Evolutionary conservation across 2,329 filamentous ascomycete genomes (phyloP), one percentile per base, ranked within the genome.

Genomic region (Didymosphaeria variabile): DNA sequence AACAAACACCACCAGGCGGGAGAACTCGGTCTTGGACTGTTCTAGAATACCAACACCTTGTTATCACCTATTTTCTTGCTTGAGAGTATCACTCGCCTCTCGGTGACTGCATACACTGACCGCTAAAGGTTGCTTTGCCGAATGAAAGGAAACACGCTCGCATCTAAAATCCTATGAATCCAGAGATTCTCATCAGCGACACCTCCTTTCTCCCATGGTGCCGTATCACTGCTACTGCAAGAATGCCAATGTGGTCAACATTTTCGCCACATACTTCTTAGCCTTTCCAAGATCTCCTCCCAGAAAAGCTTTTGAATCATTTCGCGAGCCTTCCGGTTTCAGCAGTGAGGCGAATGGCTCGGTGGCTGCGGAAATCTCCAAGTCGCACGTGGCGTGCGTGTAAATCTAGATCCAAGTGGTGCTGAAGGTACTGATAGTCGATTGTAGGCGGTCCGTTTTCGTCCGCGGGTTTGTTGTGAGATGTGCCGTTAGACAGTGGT

Each of bases 171-270:
- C 42, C 67, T 47, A 47, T 69, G 62, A 15, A 69, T 67, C 23
- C 36, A 60, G 42, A 72, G 49, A 3, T 60, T 19, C 6, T 36
- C n/a, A 36, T 67, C 63, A 10, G 71, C 67, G 13, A 67, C 61
- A 5, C 63, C 67, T 6, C 64, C 67, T 26, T 58, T 55, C 44
- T 71, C 64, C 42, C 52, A 53, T 19, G 66, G 67, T 34, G 61
- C 63, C 71, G 70, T 74, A 17, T 60, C 64, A 32, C 65, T 69
- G 0, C 66, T 67, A 9, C 70, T 63, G 3, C 54, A 56, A 8
- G 70, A 64, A 56, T 76, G 67, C 47, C 64, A 72, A 50, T 71
- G 65, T 66, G 1, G 44, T 34, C 17, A 38, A 42, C 9, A 46
- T 57, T 2, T 60, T n/a, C 42, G 53, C 58, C 8, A 61, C 59